These are phyloP conservation scores for Pyracantha coccinea DNA, from an alignment of 331 rosid genomes.

Conservation along the genomic window DNA sequence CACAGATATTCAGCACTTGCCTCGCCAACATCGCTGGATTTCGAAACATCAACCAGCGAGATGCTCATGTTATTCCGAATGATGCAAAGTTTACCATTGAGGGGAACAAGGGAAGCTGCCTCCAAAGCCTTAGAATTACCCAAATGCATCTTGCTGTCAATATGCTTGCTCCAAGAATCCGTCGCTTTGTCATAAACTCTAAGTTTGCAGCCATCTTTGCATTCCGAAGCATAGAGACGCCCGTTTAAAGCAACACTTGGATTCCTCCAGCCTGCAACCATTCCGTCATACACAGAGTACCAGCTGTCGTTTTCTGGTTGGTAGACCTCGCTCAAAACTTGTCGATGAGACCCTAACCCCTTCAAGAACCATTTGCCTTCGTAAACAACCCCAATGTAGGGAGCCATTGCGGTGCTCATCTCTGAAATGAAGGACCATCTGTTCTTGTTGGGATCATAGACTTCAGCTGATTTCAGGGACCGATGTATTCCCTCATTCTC, in stretches of 20 bases:
- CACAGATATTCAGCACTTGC: constrained; percentile 60
- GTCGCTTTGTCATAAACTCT: constrained; percentile 54
- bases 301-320: constrained; percentile 65
- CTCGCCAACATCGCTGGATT: constrained; percentile 40
- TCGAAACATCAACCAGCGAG: constrained; percentile 68
- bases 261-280: constrained; percentile 87
- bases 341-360: constrained; percentile 77
- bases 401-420: constrained; percentile 88
- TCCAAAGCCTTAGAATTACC: constrained; percentile 70
- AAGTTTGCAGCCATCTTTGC: constrained; percentile 90
- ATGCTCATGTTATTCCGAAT: constrained; percentile 82
- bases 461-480: constrained; percentile 74
- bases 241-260: constrained; percentile 65
- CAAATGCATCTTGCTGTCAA: constrained; percentile 71
- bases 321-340: constrained; percentile 77
- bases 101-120: constrained; percentile 81
- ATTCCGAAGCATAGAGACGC: constrained; percentile 67
- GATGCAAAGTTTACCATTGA: constrained; percentile 70
- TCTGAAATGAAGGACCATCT: constrained; percentile 78
- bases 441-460: constrained; percentile 77
- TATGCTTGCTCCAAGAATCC: constrained; percentile 71
- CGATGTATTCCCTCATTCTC: constrained; percentile 71
- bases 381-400: constrained; percentile 74
- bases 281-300: constrained; percentile 63
- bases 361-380: constrained; percentile 79